Evolutionary conservation across 2,329 filamentous ascomycete species (phyloP), one percentile per base, ranked within the genome.

Genomic region (Colletotrichum karsti): DNA sequence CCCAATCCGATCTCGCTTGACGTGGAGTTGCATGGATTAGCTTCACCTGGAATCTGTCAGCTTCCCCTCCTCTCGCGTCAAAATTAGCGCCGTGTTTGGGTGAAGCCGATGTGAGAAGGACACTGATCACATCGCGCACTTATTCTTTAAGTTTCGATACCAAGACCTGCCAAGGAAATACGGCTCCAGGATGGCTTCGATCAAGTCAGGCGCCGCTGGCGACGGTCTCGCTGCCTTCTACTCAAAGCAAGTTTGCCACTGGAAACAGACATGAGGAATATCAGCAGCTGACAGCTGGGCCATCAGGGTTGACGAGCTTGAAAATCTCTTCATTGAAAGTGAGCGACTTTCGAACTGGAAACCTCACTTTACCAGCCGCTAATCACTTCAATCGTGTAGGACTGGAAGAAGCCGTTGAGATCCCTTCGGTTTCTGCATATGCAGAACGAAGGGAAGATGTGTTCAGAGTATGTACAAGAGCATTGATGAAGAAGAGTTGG

Each of bases 381-480:
- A 28, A 51, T 22, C 9, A n/a, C 26, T n/a, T 5, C 13, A 15
- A 3, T 7, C 1, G 3, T 8, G 18, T 24, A 67, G 58, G 59
- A 35, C 90, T 99, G 66, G 89, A 93, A 77, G 90, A 95, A 81
- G 96, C 96, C 62, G 95, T 99, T 65, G 95, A 94, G 56, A 99
- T 99, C 75, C 96, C 96, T 18, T 98, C 96, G 69, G 88, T 99
- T 78, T 98, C 95, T 33, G 93, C 95, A 48, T 95, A 98, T 70
- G 93, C 96, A 77, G 92, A 92, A 73, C 91, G 93, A 76, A 91
- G 96, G 67, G 91, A 91, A 59, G 95, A 99, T 86, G 96, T 99
- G 70, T 90, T 99, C 77, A 93, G 91, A 41, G 63, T 67, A 22
- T n/a, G 8, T 35, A 4, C 1, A 33, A 22, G 12, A 7, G 1